Evolutionary conservation across 1,139 yeast genomes (phyloP).

Genomic region (Yarrowia galli): DNA sequence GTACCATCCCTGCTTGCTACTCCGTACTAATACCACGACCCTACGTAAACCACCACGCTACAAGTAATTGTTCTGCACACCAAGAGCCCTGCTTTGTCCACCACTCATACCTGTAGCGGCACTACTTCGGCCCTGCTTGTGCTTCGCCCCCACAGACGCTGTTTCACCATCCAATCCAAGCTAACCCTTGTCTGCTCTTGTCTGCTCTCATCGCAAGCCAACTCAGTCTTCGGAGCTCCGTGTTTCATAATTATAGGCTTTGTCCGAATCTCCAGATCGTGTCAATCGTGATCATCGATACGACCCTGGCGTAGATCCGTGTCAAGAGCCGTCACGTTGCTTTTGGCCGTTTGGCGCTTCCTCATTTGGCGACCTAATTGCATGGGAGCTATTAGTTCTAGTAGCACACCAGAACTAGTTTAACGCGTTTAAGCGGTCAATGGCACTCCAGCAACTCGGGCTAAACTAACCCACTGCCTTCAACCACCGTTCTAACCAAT

Average conservation of each 20-base stretch:
- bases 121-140: not conserved
- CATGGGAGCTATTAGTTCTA: too few species aligned
- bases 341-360: too few species aligned
- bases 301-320: not conserved
- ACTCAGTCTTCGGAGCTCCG: not conserved
- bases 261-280: not conserved
- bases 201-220: constrained; percentile 2
- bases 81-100: not conserved
- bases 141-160: not conserved
- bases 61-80: too few species aligned
- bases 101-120: too few species aligned
- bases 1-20: not conserved
- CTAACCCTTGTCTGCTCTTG: not conserved
- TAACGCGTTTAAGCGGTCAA: too few species aligned
- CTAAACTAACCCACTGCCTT: too few species aligned
- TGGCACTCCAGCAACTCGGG: too few species aligned
- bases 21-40: not conserved
- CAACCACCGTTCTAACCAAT: not conserved
- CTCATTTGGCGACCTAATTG: too few species aligned
- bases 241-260: not conserved
- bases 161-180: not conserved
- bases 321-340: too few species aligned
- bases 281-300: constrained; percentile 1
- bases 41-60: too few species aligned
- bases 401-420: too few species aligned